phyloP scores from a whole-genome alignment of 352 stramenopile species.

The Phytophthora sansomeana region DNA sequence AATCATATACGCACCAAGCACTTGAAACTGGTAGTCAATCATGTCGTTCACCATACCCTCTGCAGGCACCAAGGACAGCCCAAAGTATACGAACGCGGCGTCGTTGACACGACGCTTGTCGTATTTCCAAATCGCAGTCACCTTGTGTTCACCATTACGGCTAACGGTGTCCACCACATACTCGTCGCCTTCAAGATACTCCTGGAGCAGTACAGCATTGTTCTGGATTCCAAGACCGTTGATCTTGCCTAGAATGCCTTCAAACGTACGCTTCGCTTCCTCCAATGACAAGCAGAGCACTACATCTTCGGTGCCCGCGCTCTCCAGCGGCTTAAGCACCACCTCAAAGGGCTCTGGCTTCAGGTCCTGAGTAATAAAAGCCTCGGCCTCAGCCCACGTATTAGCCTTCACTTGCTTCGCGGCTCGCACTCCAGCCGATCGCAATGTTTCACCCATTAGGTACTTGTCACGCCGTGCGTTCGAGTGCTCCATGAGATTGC shows the following conservation, averaged over 20 bases:
- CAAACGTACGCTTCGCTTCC: conserved; percentile 83
- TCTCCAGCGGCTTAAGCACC: conserved; percentile 93
- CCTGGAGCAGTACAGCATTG: conserved; percentile 89
- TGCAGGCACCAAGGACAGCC: conserved; percentile 76
- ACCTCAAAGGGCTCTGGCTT: conserved; percentile 81
- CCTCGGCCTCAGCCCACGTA: conserved; percentile 75
- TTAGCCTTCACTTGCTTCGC: conserved; percentile 91
- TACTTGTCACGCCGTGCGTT: conserved; percentile 83
- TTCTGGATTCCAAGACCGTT: conserved; percentile 91
- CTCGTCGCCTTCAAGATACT: conserved; percentile 95
- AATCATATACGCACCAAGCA: conserved; percentile 49
- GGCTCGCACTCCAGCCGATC: conserved; percentile 79
- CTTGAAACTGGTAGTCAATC: conserved; percentile 87
- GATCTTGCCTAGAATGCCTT: conserved; percentile 85
- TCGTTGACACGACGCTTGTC: conserved; percentile 96
- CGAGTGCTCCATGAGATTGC: conserved; percentile 86
- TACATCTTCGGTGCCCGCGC: conserved; percentile 79
- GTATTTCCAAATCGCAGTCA: conserved; percentile 97
- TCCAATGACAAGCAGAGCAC: conserved; percentile 83
- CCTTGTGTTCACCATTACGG: conserved; percentile 93
- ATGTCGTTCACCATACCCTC: conserved; percentile 76
- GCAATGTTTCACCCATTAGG: conserved; percentile 90
- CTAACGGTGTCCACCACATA: conserved; percentile 97
- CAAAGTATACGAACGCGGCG: conserved; percentile 96
- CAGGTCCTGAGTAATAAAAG: conserved; percentile 75